These are phyloP conservation scores for Sarocladium strictum DNA, from an alignment of 2,329 filamentous ascomycete species.

Conservation along the genomic window DNA sequence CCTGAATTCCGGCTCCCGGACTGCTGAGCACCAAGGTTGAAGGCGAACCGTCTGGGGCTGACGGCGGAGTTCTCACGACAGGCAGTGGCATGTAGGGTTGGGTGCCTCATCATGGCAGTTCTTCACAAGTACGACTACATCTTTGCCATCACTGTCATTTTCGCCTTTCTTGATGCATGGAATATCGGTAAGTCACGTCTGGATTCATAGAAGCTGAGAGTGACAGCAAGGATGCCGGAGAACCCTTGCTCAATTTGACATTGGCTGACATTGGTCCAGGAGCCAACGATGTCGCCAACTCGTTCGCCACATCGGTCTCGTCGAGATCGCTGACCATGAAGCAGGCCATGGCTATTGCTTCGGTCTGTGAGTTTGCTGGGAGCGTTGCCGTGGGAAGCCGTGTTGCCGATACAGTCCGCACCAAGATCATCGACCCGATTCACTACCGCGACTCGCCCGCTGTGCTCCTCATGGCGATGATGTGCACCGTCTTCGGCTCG, in stretches of 20 bases:
- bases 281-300: slow-evolving; percentile 54
- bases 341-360: slow-evolving; percentile 40
- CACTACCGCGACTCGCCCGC: slow-evolving; percentile 33
- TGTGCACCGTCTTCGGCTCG: slow-evolving; percentile 30
- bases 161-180: slow-evolving; percentile 53
- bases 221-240: too few relatives aligned
- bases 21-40: too few relatives aligned
- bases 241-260: too few relatives aligned
- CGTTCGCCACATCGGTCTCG: slow-evolving; percentile 56
- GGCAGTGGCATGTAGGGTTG: too few relatives aligned
- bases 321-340: slow-evolving; percentile 49
- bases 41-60: too few relatives aligned
- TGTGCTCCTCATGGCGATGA: slow-evolving; percentile 35
- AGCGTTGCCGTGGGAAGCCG: slow-evolving; percentile 41
- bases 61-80: too few relatives aligned
- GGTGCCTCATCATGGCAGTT: slow-evolving; percentile 23
- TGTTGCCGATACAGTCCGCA: slow-evolving; percentile 41
- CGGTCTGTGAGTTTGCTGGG: slow-evolving; percentile 42
- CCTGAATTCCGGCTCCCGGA: too few relatives aligned
- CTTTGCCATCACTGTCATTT: slow-evolving; percentile 49
- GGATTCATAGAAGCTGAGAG: slow-evolving; percentile 15
- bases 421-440: slow-evolving; percentile 34
- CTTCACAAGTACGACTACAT: slow-evolving; percentile 49
- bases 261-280: slow-evolving; percentile 16
- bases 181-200: slow-evolving; percentile 42